Evolutionary conservation across 208 protist species (phyloP), one percentile per base, ranked within the genome.

Genomic region (Leishmania guyanensis): DNA sequence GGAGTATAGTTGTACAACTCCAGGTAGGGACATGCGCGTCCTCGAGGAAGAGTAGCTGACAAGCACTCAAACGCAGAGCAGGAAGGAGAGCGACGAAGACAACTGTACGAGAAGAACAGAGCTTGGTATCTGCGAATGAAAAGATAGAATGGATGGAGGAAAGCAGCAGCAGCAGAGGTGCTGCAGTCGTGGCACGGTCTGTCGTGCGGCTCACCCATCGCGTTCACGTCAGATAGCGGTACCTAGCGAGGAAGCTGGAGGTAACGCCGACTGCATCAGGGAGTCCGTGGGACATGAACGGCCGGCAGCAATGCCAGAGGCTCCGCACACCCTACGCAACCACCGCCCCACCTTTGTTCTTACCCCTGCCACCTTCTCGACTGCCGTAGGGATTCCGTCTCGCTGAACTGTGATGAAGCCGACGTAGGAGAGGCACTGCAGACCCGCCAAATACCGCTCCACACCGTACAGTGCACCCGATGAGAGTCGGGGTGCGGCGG

Each of bases 331-430:
- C 88, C 50, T 87, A 64, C 51, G 66, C 64, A 70, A 94, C 86
- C 12, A 94, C 70, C 80, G 89, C 90, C 29, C 89, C 89, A 74
- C 92, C 90, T 29, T 78, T 79, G 82, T 93, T 92, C 43, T 46
- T 78, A 88, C 86, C 54, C 92, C 86, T 10, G 77, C 80, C 62
- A 79, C 83, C 79, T 90, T 86, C 62, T 62, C 76, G 53, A 92
- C 48, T 33, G 86, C 85, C 3, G 78, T 73, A 48, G 89, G 74
- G 66, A 96, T 86, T 69, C 80, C 90, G 78, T 75, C 88, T 88
- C 89, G 93, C 84, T 93, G 83, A 58, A 96, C 88, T 22, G 75
- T 79, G 83, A 96, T 90, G 85, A 91, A 89, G 68, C 91, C 90
- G 22, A 90, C 48, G 84, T 90, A 93, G 81, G 80, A 81, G 26